Base-by-base conservation (phyloP, 148 eudicot species). In the Chenopodium suecicum region DNA sequence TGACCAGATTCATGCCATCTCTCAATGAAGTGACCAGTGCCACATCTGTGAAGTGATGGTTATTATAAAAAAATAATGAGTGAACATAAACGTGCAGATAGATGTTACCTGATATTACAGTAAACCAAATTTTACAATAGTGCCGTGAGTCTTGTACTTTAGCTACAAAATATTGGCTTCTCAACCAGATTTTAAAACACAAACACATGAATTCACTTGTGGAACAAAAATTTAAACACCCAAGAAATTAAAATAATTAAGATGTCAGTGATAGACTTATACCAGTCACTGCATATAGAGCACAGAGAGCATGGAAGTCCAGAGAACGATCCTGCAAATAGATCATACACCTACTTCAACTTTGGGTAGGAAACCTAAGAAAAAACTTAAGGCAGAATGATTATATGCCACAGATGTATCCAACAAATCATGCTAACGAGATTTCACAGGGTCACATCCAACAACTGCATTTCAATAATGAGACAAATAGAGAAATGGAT, bases 1-100 rank as follows among this genome's bases (percentile, higher is more conserved):
- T 92, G 81, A 93, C 99, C 64, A 93, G 91, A 89, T 95, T 95
- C 99, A 95, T 95, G 83, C 99, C 98, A 86, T 95, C 99, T 76
- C 98, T 88, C 89, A 95, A 84, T 64, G 99, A 93, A 80, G 99
- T 94, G 69, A 95, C 99, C 29, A 95, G 90, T 78, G 98, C 98
- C 76, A 95, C 86, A 91, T 95, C 99, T 95, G 91, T 56, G 20
- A 22, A 69, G 6, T 29, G 34, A 64, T 16, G 27, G 20, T 41
- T 41, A 6, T 41, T 6, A 41, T 41, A 41, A 7, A 41, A 41
- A 41, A 41, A 41, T 7, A 41, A 41, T 41, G 44, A 41, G 44
- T 41, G 44, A 41, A 41, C 8, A 41, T 41, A 41, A 41, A 41
- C 8, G 44, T 41, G 44, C 44, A 5, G 44, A 41, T 41, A 41